phyloP scores from a whole-genome alignment of 2,329 filamentous ascomycete species.

The Geosmithia morbida region DNA sequence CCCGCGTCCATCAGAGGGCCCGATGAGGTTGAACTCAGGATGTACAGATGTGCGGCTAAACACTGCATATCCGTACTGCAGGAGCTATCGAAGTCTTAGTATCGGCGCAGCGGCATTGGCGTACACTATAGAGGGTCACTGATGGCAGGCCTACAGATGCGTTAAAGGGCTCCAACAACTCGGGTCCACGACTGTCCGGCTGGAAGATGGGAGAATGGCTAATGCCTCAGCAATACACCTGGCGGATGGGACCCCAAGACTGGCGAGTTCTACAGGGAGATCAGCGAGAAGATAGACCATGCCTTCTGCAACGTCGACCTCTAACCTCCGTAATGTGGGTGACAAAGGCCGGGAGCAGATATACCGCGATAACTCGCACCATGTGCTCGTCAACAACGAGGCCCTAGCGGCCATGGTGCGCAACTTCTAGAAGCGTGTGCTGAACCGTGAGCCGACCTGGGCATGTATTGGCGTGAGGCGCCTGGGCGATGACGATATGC shows the following conservation, averaged over 20 bases:
- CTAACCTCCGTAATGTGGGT: slow-evolving; percentile 32
- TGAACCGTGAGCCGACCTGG: slow-evolving; percentile 36
- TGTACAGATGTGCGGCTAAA: no score
- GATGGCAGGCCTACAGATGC: no score
- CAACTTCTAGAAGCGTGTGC: slow-evolving; percentile 34
- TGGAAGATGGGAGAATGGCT: no score
- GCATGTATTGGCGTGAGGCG: slow-evolving; percentile 34
- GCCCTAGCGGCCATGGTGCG: slow-evolving; percentile 24
- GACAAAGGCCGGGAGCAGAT: slow-evolving; percentile 43
- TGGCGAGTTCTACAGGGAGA: slow-evolving; percentile 14
- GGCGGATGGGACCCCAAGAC: slow-evolving; percentile 17
- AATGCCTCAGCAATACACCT: slow-evolving; percentile 4
- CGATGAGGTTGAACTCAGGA: no score
- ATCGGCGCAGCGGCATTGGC: no score
- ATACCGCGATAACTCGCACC: slow-evolving; percentile 29
- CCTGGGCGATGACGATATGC: slow-evolving; percentile 34
- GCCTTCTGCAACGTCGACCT: slow-evolving; percentile 43
- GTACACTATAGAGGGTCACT: no score
- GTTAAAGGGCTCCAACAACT: no score
- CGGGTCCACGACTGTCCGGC: no score
- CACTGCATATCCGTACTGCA: no score
- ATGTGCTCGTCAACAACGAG: slow-evolving; percentile 18
- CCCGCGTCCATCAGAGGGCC: no score
- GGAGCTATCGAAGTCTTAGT: no score
- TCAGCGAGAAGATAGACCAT: slow-evolving; percentile 30